Base-by-base conservation (phyloP, 495 filamentous ascomycete genomes). In the Articulospora tetracladia region DNA sequence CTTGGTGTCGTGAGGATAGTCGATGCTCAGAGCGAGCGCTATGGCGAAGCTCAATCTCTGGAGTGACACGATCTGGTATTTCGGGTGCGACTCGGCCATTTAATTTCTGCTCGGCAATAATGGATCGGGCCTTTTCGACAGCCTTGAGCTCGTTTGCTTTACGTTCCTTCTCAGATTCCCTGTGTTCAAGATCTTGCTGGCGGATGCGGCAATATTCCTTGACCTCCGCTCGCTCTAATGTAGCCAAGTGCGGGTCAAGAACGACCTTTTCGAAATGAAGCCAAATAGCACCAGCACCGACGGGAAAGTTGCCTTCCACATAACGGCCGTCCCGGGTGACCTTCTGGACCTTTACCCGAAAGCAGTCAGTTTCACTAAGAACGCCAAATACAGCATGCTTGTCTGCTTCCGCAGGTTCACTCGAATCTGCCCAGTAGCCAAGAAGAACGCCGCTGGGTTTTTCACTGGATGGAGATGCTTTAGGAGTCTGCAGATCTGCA, bases 151-250 rank as follows among this genome's bases (percentile, higher is more conserved):
- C 78, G 62, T 82, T 82, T 2, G 62, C 69, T 2, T 72, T 64
- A n/a, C 74, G 72, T 1, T 81, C 71, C 1, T 74, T 75, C 0
- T 70, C 60, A 11, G 59, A 61, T 66, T 83, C 80, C 32, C 76
- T 73, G 15, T 60, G 26, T 3, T 69, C 56, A 6, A 81, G 62
- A 60, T 82, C 78, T 19, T 63, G 64, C 58, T 80, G 77, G 19
- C 80, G 77, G 20, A 82, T 67, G 1, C 79, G 74, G 52, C 74
- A 73, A 64, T 82, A 83, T 61, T 83, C 79, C 66, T 81, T 83
- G 48, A 83, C 66, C 59, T 83, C 78, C 8, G 75, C 69, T 2
- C 80, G 65, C 6, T 64, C 67, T 1, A 82, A 68, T 0, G 65
- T 32, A n/a, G 64, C 62, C 6, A 83, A 68, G 25, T 82, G 79